Evolutionary conservation across 768 basidiomycete genomes (phyloP), one percentile per base, ranked within the genome.

Genomic region (Terana coerulea): DNA sequence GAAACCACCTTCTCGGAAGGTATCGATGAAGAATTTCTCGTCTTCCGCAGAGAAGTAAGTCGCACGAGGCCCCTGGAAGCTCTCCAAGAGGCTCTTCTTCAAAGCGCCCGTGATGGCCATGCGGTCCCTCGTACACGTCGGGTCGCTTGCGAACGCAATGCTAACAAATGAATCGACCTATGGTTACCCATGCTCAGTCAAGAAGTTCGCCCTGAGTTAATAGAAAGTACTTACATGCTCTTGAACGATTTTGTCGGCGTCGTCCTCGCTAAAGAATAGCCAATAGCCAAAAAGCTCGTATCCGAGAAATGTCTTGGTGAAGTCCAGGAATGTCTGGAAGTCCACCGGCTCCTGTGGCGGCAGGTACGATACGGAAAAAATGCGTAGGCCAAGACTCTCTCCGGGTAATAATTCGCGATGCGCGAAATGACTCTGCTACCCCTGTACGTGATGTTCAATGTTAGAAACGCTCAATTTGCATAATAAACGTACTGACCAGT

Each of bases 241-340:
- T 49, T 71, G 68, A 21, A 73, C 69, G 51, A 67, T 7, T 11
- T 42, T 45, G 2, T 67, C 64, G 5, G 72, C 68, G 5, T 58
- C 64, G 7, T 67, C 65, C 40, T 58, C 57, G 3, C 49, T 52
- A 29, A 77, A 59, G 48, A 69, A 73, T 43, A 57, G 57, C 73
- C 73, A 76, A 52, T 76, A 78, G 5, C 75, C 76, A 49, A 68
- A 57, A 11, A 71, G 45, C 14, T 75, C 74, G 25, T 65, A 67
- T 14, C 73, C 73, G 33, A 35, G 19, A 9, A 26, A 19, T 42
- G 65, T 46, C 47, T 59, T 59, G 35, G 64, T 59, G 28, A 56
- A 49, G 40, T 65, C 62, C 29, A 69, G 58, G 19, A 63, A n/a
- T 43, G 1, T 7, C 17, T 64, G 51, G 26, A 69, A 41, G 17